A percentile compares a stretch with the other conserved stretches of the same genome.
Conservation (phyloP, 129 eudicot genomes). For the Flaveria linearis region DNA sequence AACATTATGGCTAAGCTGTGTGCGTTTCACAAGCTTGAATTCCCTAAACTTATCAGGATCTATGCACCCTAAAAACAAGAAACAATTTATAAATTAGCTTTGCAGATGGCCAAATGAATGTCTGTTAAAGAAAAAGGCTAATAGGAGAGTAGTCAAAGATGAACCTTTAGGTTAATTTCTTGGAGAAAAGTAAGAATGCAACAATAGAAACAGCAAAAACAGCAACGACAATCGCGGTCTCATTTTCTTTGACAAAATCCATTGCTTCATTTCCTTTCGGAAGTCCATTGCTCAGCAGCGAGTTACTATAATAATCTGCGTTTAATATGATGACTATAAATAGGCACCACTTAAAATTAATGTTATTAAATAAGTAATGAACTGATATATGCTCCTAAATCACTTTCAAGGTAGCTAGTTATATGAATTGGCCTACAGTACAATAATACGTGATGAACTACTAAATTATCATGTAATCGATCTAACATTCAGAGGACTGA, state of each 20-base stretch:
- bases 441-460: too few species aligned
- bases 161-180: slow-evolving; percentile 40
- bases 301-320: too few species aligned
- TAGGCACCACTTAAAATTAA: too few species aligned
- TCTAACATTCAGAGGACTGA: too few species aligned
- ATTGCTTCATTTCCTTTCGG: neutral
- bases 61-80: slow-evolving; percentile 22
- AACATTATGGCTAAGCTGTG: slow-evolving; percentile 44
- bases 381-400: too few species aligned
- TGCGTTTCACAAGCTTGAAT: slow-evolving; percentile 43
- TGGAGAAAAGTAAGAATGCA: slow-evolving; percentile 33
- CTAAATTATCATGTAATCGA: too few species aligned
- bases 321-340: too few species aligned
- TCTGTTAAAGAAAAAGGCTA: neutral
- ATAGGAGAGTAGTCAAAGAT: neutral
- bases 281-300: too few species aligned
- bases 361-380: too few species aligned
- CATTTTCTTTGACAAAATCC: slow-evolving; percentile 33
- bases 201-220: slow-evolving; percentile 28
- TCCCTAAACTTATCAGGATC: slow-evolving; percentile 38
- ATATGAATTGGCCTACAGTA: too few species aligned
- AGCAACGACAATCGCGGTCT: slow-evolving; percentile 24
- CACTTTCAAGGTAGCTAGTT: too few species aligned
- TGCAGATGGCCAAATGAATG: neutral
- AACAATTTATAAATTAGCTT: slow-evolving; percentile 12